These are phyloP conservation scores for Forsythia viridissima DNA, from an alignment of 257 asterid genomes.

Conservation along the genomic window DNA sequence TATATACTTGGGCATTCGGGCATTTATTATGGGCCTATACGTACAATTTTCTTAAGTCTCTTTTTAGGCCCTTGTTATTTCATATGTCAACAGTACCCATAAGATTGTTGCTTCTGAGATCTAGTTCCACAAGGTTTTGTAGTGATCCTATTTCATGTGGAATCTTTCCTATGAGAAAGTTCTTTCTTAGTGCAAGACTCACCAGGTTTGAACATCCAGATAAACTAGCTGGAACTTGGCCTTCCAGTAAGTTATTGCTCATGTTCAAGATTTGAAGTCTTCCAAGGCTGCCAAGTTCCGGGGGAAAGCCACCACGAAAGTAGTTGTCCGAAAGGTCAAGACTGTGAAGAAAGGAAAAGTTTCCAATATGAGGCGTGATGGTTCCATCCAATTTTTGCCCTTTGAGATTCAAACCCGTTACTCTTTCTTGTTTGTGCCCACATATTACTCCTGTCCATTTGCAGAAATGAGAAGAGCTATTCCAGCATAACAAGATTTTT, in stretches of 20 bases:
- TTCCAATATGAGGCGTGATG: conserved; percentile 43
- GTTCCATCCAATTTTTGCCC: conserved; percentile 32
- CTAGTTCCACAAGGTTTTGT: conserved; percentile 24
- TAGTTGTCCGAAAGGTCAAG: conserved; percentile 49
- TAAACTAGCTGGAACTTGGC: conserved; percentile 35
- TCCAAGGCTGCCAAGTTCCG: conserved; percentile 35
- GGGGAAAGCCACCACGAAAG: conserved; percentile 41
- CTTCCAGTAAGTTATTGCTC: conserved; percentile 37
- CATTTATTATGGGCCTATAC: too few species aligned
- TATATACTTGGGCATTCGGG: too few species aligned
- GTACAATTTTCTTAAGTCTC: too few species aligned
- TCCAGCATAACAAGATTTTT: conserved; percentile 37
- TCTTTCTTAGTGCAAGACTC: conserved; percentile 20
- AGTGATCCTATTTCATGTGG: conserved; percentile 31
- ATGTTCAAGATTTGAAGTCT: conserved; percentile 40
- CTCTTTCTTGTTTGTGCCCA: conserved; percentile 28
- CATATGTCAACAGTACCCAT: neutral
- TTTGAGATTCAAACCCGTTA: conserved; percentile 39
- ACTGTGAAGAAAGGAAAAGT: conserved; percentile 38
- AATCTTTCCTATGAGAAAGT: conserved; percentile 22
- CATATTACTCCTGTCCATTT: conserved; percentile 54
- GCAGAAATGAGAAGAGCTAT: conserved; percentile 36
- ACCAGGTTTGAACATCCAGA: conserved; percentile 33
- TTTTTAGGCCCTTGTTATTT: too few species aligned
- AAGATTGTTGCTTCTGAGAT: conserved; percentile 48